phyloP scores from a whole-genome alignment of 2,329 filamentous ascomycete species.

The Hymenoscyphus linearis region DNA sequence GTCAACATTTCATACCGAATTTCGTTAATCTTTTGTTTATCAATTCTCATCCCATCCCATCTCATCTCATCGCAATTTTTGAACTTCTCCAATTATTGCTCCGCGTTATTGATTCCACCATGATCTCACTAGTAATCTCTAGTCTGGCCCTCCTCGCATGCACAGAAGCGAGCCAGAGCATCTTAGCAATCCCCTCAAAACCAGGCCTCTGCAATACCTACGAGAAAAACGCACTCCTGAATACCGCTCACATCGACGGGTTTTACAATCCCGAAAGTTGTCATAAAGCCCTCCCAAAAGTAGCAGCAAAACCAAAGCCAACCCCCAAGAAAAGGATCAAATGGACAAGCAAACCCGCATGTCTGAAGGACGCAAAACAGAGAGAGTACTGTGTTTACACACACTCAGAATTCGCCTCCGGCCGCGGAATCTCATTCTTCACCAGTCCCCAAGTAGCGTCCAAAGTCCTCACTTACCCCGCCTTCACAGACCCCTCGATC shows the following conservation, averaged over 20 bases:
- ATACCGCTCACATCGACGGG: slow-evolving; percentile 2
- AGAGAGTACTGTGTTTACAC: slow-evolving; percentile 27
- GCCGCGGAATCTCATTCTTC: slow-evolving; percentile 28
- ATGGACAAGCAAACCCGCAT: slow-evolving; percentile 23
- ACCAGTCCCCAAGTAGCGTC: slow-evolving; percentile 21
- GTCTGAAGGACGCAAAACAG: slow-evolving; percentile 14
- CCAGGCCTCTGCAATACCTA: not conserved
- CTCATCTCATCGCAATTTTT: not conserved
- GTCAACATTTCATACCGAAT: not conserved
- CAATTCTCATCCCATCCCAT: not conserved
- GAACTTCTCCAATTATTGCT: not conserved
- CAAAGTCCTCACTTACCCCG: slow-evolving; percentile 18
- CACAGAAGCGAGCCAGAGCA: slow-evolving; percentile 3
- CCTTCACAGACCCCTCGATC: slow-evolving; percentile 14
- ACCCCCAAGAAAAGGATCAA: slow-evolving; percentile 1
- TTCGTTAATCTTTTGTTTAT: not conserved
- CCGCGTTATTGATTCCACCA: not conserved
- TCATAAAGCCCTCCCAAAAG: not conserved
- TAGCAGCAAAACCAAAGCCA: slow-evolving; percentile 1
- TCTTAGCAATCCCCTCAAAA: not conserved
- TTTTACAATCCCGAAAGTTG: slow-evolving; percentile 1
- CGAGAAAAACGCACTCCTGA: not conserved
- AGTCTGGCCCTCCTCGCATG: not conserved
- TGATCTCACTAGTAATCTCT: not conserved
- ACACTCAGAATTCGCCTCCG: slow-evolving; percentile 23